A percentile compares a stretch with the other conserved stretches of the same genome.
Evolutionary conservation across 192 early-diverging fungal species (phyloP).

Genomic region (Piromyces finnis): DNA sequence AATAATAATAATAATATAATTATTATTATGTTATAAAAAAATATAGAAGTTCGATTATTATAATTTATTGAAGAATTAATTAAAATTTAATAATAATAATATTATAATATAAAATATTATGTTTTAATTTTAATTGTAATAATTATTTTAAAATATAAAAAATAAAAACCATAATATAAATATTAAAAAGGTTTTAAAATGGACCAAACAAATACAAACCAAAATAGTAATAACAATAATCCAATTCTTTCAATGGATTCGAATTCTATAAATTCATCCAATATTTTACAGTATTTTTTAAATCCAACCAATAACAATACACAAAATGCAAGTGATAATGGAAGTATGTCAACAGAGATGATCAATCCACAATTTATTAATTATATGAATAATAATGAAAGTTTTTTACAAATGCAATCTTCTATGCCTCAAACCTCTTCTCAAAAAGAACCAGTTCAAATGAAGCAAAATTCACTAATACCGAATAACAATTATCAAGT

Average conservation of each 20-base stretch:
- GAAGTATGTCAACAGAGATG: background rate
- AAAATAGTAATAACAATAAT: background rate
- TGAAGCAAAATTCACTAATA: background rate
- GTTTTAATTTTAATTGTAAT: too few relatives aligned
- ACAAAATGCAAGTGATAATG: background rate
- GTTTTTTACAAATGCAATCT: background rate
- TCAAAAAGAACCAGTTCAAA: background rate
- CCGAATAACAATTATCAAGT: background rate
- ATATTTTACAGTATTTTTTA: background rate
- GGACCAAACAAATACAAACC: background rate
- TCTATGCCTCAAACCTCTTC: background rate
- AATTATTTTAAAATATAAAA: too few relatives aligned
- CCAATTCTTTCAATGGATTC: background rate
- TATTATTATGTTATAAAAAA: too few relatives aligned
- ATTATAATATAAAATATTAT: too few relatives aligned
- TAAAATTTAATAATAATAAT: too few relatives aligned
- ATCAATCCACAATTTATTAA: background rate
- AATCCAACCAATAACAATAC: background rate
- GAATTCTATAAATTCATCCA: background rate
- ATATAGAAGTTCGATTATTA: too few relatives aligned
- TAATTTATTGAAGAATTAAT: too few relatives aligned
- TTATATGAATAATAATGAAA: background rate
- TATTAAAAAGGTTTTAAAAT: background rate
- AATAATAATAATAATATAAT: too few relatives aligned
- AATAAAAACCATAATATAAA: too few relatives aligned